phyloP scores from a whole-genome alignment of 2,329 filamentous ascomycete species.

The Hypocreales sp. region DNA sequence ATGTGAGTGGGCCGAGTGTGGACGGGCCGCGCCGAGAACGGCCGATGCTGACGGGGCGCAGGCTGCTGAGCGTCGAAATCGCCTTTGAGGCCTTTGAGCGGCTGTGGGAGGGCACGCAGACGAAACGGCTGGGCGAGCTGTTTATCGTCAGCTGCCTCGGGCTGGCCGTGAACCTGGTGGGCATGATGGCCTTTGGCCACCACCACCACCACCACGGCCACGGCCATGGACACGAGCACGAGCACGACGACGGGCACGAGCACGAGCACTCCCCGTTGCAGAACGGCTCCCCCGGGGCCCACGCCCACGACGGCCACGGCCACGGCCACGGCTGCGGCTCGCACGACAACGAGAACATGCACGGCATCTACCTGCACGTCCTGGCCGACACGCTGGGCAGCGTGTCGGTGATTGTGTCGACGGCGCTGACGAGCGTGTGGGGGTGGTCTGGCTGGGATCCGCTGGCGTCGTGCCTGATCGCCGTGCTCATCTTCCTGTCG shows the following conservation, averaged over 20 bases:
- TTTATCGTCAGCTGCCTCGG: conserved; percentile 79
- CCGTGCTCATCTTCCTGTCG: conserved; percentile 82
- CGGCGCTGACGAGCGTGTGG: conserved; percentile 69
- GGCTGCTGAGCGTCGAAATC: conserved; percentile 89
- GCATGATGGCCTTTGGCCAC: conserved; percentile 70
- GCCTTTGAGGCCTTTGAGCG: conserved; percentile 87
- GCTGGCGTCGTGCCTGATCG: conserved; percentile 84
- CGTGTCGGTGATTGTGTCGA: conserved; percentile 86
- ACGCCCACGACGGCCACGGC: conserved; percentile 21
- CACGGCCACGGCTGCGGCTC: conserved; percentile 20
- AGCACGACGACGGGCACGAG: conserved; percentile 31
- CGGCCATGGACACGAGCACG: too few species aligned
- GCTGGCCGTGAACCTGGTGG: conserved; percentile 78
- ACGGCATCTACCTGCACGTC: conserved; percentile 91
- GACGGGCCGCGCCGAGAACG: neutral
- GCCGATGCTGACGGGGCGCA: conserved; percentile 18
- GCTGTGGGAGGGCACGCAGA: conserved; percentile 67
- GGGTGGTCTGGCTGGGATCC: conserved; percentile 94
- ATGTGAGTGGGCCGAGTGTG: conserved; percentile 39
- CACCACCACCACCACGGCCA: conserved; percentile 32
- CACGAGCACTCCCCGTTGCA: conserved; percentile 25
- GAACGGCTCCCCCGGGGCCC: conserved; percentile 22
- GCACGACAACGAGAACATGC: conserved; percentile 89
- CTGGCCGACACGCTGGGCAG: conserved; percentile 90
- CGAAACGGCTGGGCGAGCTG: conserved; percentile 72